Evolutionary conservation across 2,329 filamentous ascomycete species (phyloP), one percentile per base, ranked within the genome.

Genomic region (Parastagonospora nodorum): DNA sequence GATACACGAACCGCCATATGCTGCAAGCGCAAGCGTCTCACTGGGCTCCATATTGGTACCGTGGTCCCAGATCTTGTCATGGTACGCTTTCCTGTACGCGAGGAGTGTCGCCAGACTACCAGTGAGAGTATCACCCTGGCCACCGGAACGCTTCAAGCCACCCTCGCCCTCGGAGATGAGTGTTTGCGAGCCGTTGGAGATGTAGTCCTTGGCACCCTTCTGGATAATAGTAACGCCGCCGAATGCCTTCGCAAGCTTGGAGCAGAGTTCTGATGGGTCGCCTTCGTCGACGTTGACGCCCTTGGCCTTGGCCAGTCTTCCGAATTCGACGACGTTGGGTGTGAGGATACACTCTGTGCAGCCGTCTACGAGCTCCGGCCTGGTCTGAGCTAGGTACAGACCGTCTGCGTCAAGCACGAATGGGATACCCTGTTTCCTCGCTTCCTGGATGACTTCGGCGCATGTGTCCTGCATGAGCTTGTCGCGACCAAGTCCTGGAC

Each of bases 321-420:
- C 86, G 69, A 97, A 97, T 73, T 99, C 94, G 4, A 96, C 91
- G 0, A 97, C 88, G 58, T 99, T 99, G 1, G 94, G 94, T 36
- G 94, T 99, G 50, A 99, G 77, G 45, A 99, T 90, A 45, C 90
- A 95, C 53, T 90, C 84, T 40, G 80, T 82, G 77, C 93, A 97
- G 0, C 92, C 92, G 16, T 84, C 82, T 1, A 99, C 84, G 1
- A 97, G 77, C 30, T 86, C 86, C 0, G 92, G 92, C 42, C 87
- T 78, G 28, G 84, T 86, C 64, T 90, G 87, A 10, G 95, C 88
- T 1, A 97, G 76, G 54, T 85, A 84, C 24, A 99, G 77, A 0
- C 90, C 93, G 73, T 99, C 94, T 0, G 94, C 94, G 69, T 99
- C 94, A 2, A 99, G 77, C 6, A 99, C 91, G 53, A 97, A 85